Percentiles rank a stretch among this genome's conserved stretches.
Conservation (phyloP, 106 monocot species). For the Phalaenopsis equestris region DNA sequence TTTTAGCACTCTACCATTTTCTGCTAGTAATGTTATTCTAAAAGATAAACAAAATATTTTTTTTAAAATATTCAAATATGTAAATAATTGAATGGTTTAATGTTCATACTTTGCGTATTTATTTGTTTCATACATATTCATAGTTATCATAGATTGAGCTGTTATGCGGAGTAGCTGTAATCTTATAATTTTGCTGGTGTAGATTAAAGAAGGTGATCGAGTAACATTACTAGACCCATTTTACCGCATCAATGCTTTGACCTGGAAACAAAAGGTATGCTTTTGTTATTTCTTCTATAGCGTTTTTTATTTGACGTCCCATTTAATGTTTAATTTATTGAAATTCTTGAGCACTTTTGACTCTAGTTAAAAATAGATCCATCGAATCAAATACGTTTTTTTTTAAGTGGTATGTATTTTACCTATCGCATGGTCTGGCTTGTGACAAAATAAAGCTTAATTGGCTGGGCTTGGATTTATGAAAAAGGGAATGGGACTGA, state of each 20-base stretch:
- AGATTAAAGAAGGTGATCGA: constrained; percentile 89
- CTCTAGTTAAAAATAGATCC: constrained; percentile 1
- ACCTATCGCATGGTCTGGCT: background rate
- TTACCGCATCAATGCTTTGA: constrained; percentile 40
- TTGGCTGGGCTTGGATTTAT: background rate
- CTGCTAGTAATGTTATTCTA: background rate
- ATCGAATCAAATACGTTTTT: background rate
- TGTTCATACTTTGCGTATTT: background rate
- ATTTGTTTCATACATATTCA: background rate
- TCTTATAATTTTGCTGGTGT: background rate
- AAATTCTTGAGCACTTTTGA: background rate
- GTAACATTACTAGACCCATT: constrained; percentile 66
- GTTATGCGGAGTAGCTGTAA: background rate
- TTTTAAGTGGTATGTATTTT: background rate
- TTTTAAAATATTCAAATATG: background rate
- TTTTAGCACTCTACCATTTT: background rate
- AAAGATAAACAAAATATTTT: background rate
- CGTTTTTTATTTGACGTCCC: background rate
- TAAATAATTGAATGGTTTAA: background rate
- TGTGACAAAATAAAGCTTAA: background rate
- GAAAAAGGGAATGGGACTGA: background rate
- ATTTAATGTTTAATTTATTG: background rate
- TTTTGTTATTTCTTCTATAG: background rate
- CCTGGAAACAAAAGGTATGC: constrained; percentile 73
- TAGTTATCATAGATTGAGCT: background rate